These are phyloP conservation scores for Macrophomina tecta DNA, from an alignment of 2,329 filamentous ascomycete genomes.

Conservation along the genomic window DNA sequence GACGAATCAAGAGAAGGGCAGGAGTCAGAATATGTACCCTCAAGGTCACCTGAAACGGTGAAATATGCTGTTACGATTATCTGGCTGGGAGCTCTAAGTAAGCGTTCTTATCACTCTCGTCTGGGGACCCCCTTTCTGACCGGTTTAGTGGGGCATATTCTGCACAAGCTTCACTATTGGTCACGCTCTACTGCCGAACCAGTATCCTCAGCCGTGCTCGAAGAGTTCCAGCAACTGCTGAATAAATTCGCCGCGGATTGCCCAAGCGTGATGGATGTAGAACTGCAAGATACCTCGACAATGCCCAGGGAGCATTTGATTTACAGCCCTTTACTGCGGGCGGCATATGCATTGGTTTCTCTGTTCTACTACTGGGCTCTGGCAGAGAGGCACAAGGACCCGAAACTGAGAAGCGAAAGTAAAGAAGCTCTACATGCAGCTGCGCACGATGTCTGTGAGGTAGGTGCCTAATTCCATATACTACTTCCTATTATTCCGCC, in stretches of 20 bases:
- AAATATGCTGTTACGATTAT: not conserved
- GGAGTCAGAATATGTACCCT: not conserved
- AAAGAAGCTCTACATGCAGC: not conserved
- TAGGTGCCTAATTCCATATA: not conserved
- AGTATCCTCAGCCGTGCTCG: not conserved
- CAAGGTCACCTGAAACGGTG: not conserved
- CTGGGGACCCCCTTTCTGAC: not conserved
- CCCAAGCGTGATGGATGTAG: conserved; percentile 6
- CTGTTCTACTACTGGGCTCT: conserved; percentile 5
- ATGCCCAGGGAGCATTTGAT: conserved; percentile 7
- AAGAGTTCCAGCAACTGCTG: not conserved
- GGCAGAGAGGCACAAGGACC: not conserved
- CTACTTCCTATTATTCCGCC: no score
- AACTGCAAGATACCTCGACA: not conserved
- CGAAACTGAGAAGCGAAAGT: not conserved
- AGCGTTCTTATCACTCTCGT: not conserved
- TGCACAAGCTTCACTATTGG: not conserved
- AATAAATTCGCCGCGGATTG: not conserved
- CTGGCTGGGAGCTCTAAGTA: conserved; percentile 1
- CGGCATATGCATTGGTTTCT: not conserved
- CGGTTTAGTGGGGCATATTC: not conserved
- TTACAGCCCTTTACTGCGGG: conserved; percentile 4
- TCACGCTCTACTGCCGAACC: not conserved
- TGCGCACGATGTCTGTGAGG: conserved; percentile 14
- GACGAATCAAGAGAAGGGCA: conserved; percentile 8